Base-by-base conservation (phyloP, 164 flowering plant species). In the grape (Vitis vinifera) region DNA sequence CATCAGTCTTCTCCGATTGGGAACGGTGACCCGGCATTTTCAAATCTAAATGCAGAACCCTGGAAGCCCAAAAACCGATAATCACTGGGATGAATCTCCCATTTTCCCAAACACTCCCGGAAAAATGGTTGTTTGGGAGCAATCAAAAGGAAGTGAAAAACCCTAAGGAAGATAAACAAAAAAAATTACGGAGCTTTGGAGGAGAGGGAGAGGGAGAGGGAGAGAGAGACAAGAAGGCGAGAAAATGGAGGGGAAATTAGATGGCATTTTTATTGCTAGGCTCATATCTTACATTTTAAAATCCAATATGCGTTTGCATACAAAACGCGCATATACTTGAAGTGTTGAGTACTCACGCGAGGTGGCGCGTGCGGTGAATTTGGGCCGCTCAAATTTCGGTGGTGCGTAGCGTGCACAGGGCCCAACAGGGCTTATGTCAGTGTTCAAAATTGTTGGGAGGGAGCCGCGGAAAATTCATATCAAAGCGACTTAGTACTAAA, bases 1-100 rank as follows among this genome's bases (percentile, higher is more conserved):
- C 77, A 50, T 83, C 86, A 9, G 31, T 69, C 74, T 78, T 88
- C 83, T 86, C 88, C 68, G 87, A 72, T 75, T 86, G 88, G 44
- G 91, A 79, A 47, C 79, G 75, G 44, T 78, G 79, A 30, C 62
- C 88, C 30, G 89, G 88, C 93, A 91, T 91, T 77, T 67, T 77
- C 55, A 31, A 71, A 59, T 9, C 4, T 4, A 10, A 9, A 11
- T 4, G 44, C 31, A 59, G 64, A 68, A 59, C 77, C 68, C 82
- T 63, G 66, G 59, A 75, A 68, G 14, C 48, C 51, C 55, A 37
- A 37, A 37, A 63, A 47, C n/a, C 1, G 66, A 53, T 49, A 66
- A 57, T 50, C n/a, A 49, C 44, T 37, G 44, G 44, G 44, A 37
- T 17, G 9, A 49, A 8, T 13, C 53, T 51, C 37, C 67, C 76